A percentile compares a stretch with the other conserved stretches of the same genome.
These are phyloP conservation scores for Amanita phalloides DNA, from an alignment of 768 basidiomycete species.

Conservation along the genomic window DNA sequence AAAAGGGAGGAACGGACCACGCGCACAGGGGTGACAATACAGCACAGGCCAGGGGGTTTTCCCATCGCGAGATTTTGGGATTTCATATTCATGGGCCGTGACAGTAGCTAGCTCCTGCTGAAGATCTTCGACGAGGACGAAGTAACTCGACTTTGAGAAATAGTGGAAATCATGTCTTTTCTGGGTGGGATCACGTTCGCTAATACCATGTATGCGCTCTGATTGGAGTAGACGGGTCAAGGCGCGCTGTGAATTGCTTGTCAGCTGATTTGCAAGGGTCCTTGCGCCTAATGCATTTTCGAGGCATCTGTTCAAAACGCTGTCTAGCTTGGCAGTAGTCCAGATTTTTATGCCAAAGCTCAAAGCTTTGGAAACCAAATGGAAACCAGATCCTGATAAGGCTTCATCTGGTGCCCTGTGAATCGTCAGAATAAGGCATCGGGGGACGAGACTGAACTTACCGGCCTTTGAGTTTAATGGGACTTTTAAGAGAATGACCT, in stretches of 20 bases:
- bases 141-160: conserved; percentile 65
- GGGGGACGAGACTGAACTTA: conserved; percentile 19
- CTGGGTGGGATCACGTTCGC: conserved; percentile 87
- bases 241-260: conserved; percentile 29
- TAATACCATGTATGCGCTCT: conserved; percentile 78
- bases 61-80: conserved; percentile 40
- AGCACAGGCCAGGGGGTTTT: conserved; percentile 75
- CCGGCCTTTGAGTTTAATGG: conserved; percentile 52
- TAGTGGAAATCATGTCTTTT: conserved; percentile 84
- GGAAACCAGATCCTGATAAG: conserved; percentile 17
- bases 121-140: conserved; percentile 89
- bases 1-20: conserved; percentile 68
- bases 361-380: conserved; percentile 55
- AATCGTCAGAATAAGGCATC: not conserved
- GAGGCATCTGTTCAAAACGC: conserved; percentile 60
- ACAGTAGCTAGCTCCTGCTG: conserved; percentile 77
- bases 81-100: conserved; percentile 70
- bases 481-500: conserved; percentile 41
- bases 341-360: conserved; percentile 81
- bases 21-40: conserved; percentile 61
- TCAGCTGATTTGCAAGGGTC: conserved; percentile 18
- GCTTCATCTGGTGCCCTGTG: conserved; percentile 17
- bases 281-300: conserved; percentile 14
- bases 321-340: conserved; percentile 61
- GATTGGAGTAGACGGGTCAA: conserved; percentile 61